Evolutionary conservation across 352 stramenopile genomes (phyloP), one percentile per base, ranked within the genome.

Genomic region (Phytophthora sp.): DNA sequence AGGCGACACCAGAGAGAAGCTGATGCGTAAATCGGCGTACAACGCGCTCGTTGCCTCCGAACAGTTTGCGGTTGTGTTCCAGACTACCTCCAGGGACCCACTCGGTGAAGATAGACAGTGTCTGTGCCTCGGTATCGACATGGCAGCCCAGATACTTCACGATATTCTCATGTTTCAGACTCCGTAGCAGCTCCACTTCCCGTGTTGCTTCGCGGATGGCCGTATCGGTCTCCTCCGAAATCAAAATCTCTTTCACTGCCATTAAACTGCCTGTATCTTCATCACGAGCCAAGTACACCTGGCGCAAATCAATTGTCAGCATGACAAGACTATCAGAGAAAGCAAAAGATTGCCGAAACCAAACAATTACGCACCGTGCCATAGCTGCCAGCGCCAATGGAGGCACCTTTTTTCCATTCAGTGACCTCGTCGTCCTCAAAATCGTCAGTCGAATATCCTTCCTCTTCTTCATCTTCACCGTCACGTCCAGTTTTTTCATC

Each of bases 271-370:
- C 95, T 35, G 84, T 97, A 20, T 87, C 55, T 53, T 92, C 87
- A 68, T 98, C 96, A 53, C 97, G 92, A 39, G 93, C 92, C 53
- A 97, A 75, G 69, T 96, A 95, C 8, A 98, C 95, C 56, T 86
- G 28, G 43, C 42, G 4, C n/a, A 51, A 4, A 31, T 10, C 5
- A 27, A 9, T 21, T 43, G 28, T 32, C 28, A 32, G 28, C 11
- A 32, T 32, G 11, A 11, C 28, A 11, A 32, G 11, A 11, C 28
- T 11, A 11, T 11, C 6, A 15, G 8, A 28, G 28, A 37, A 15
- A 39, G 34, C 8, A 38, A 38, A 42, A 15, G 2, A 23, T 24
- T 39, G 32, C n/a, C 15, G n/a, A n/a, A n/a, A n/a, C n/a, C n/a
- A n/a, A n/a, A n/a, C n/a, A n/a, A 24, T 34, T 26, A 59, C 62